Percentiles rank a stretch among this genome's conserved stretches.
Evolutionary conservation across 2,329 filamentous ascomycete genomes (phyloP).

Genomic region (Talaromyces sp.): DNA sequence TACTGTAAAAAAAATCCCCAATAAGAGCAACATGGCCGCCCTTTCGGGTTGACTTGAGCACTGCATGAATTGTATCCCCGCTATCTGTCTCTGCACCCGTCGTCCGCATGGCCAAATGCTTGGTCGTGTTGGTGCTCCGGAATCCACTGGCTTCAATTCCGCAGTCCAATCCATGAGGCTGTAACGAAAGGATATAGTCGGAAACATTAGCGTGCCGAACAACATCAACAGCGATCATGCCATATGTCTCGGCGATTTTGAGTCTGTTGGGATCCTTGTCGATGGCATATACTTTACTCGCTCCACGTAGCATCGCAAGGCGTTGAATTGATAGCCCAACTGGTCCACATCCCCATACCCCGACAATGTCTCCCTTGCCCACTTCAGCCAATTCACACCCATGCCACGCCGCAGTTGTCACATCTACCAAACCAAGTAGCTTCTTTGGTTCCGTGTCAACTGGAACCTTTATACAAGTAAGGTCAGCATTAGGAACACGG

Average conservation of each 20-base stretch:
- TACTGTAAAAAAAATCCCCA: conserved; percentile 24
- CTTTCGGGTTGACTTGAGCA: conserved; percentile 26
- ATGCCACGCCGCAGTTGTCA: conserved; percentile 29
- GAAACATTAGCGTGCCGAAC: conserved; percentile 18
- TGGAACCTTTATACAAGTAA: conserved; percentile 24
- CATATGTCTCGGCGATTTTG: conserved; percentile 21
- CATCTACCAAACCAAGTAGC: conserved; percentile 25
- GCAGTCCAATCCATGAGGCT: conserved; percentile 24
- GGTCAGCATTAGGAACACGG: conserved; percentile 29
- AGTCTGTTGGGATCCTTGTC: conserved; percentile 27
- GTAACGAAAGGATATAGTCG: conserved; percentile 24
- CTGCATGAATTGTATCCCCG: conserved; percentile 21
- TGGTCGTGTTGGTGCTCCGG: conserved; percentile 17
- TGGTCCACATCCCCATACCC: conserved; percentile 28
- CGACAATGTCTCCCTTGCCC: conserved; percentile 22
- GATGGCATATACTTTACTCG: conserved; percentile 27
- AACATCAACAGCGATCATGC: conserved; percentile 25
- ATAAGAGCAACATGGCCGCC: conserved; percentile 24
- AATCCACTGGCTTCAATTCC: conserved; percentile 27
- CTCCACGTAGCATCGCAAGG: conserved; percentile 24
- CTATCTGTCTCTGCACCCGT: conserved; percentile 22
- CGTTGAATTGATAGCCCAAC: conserved; percentile 25
- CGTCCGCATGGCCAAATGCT: conserved; percentile 19
- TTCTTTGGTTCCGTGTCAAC: conserved; percentile 21
- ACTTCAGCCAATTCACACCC: conserved; percentile 28